Conservation (phyloP, 2,329 filamentous ascomycete species). For the Calonectria honghensis region DNA sequence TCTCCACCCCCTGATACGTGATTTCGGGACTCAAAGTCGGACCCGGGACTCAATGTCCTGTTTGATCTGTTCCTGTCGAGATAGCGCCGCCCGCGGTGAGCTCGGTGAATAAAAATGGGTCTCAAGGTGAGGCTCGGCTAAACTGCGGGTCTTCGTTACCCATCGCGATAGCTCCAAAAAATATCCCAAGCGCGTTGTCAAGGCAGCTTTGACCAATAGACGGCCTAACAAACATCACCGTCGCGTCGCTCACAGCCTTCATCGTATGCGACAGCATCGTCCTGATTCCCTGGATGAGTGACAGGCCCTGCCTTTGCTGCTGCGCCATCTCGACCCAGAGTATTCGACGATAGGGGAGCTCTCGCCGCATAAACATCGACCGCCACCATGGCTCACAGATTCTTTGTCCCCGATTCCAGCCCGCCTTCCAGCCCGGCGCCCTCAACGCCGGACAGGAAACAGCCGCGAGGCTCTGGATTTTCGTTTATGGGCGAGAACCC, state of each 20-base stretch:
- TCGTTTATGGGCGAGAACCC: conserved; percentile 67
- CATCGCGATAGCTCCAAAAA: conserved; percentile 57
- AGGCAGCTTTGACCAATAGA: conserved; percentile 43
- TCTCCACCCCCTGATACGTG: conserved; percentile 20
- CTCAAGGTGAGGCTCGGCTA: conserved; percentile 46
- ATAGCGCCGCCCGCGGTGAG: conserved; percentile 3
- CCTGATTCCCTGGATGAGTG: conserved; percentile 32
- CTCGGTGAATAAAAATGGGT: conserved; percentile 22
- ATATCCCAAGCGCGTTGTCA: conserved; percentile 52
- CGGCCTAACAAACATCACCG: conserved; percentile 41
- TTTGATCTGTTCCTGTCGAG: neutral
- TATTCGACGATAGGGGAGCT: conserved; percentile 45
- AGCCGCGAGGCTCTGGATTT: conserved; percentile 58
- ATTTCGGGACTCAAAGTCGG: neutral
- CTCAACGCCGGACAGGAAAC: conserved; percentile 69
- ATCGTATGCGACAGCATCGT: conserved; percentile 43
- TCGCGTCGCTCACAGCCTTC: conserved; percentile 39
- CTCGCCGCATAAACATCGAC: conserved; percentile 38
- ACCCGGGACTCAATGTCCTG: conserved; percentile 3
- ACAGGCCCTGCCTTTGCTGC: conserved; percentile 28
- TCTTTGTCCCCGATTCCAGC: conserved; percentile 66
- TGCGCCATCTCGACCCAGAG: conserved; percentile 39
- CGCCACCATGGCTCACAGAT: conserved; percentile 63
- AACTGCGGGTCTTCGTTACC: conserved; percentile 48
- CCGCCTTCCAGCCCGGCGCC: conserved; percentile 66